A percentile compares a stretch with the other conserved stretches of the same genome.
Conservation (phyloP, 495 filamentous ascomycete genomes). For the Annulohypoxylon moriforme region DNA sequence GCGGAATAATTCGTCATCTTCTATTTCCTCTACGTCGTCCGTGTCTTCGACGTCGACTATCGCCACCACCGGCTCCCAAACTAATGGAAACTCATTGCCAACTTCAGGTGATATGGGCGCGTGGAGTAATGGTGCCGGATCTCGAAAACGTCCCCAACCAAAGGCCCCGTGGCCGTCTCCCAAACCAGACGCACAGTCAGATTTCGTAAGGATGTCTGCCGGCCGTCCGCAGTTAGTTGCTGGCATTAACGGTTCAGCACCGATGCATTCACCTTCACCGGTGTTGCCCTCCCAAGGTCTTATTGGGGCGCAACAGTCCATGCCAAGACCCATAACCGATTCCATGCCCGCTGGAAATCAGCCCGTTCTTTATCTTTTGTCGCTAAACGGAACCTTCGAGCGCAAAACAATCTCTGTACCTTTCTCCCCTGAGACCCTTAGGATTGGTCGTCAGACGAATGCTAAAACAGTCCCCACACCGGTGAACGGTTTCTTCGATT, state of each 20-base stretch:
- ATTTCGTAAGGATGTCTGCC: constrained; percentile 58
- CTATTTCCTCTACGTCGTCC: constrained; percentile 76
- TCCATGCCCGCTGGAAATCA: constrained; percentile 67
- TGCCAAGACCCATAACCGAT: constrained; percentile 64
- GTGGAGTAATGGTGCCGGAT: constrained; percentile 61
- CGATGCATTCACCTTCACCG: constrained; percentile 79
- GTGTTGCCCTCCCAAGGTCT: constrained; percentile 67
- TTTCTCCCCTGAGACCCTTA: constrained; percentile 85
- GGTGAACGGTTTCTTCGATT: constrained; percentile 95
- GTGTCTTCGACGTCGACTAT: constrained; percentile 71
- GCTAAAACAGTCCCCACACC: constrained; percentile 91
- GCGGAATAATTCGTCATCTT: constrained; percentile 89
- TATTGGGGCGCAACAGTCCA: constrained; percentile 51
- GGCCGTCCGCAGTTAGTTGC: constrained; percentile 62
- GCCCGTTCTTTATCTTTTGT: constrained; percentile 82
- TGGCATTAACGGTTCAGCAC: constrained; percentile 69
- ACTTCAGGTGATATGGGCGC: constrained; percentile 55
- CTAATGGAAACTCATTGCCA: constrained; percentile 58
- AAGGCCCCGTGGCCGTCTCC: constrained; percentile 76
- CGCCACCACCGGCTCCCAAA: constrained; percentile 51
- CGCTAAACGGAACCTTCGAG: constrained; percentile 95
- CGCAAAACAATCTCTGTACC: constrained; percentile 94
- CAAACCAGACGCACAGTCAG: constrained; percentile 55
- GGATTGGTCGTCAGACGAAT: constrained; percentile 97
- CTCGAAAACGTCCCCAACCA: constrained; percentile 72